Evolutionary conservation across 1,139 yeast species (phyloP).

Genomic region (Martiniozyma asiatica): DNA sequence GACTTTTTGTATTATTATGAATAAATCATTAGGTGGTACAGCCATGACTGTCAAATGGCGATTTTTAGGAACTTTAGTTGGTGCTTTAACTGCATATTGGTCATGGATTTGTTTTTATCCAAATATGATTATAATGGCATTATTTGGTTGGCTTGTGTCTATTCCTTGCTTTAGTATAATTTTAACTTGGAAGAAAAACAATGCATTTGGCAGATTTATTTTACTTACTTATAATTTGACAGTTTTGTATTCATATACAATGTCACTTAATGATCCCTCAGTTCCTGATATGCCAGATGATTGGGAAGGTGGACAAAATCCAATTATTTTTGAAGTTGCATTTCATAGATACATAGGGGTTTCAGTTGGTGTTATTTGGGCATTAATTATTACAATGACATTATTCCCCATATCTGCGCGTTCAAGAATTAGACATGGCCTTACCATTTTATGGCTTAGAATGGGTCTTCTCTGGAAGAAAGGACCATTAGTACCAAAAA

Average conservation of each 20-base stretch:
- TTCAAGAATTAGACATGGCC: constrained; percentile 48
- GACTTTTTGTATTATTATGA: constrained; percentile 75
- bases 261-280: constrained; percentile 35
- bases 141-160: constrained; percentile 49
- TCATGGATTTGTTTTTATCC: constrained; percentile 52
- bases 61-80: constrained; percentile 62
- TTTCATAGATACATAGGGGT: constrained; percentile 69
- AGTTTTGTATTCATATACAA: constrained; percentile 63
- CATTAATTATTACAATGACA: constrained; percentile 49
- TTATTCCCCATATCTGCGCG: constrained; percentile 72
- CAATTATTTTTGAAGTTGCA: constrained; percentile 66
- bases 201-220: constrained; percentile 62
- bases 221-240: constrained; percentile 70
- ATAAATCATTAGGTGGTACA: constrained; percentile 79
- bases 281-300: constrained; percentile 32
- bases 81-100: constrained; percentile 49
- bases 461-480: constrained; percentile 77
- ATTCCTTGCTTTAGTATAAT: constrained; percentile 60
- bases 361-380: constrained; percentile 66
- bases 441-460: constrained; percentile 63
- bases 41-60: constrained; percentile 70
- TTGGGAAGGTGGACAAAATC: constrained; percentile 59
- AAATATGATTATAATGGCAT: constrained; percentile 40
- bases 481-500: constrained; percentile 31
- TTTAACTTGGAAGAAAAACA: constrained; percentile 50